Evolutionary conservation across 805 yeast species (phyloP).

Genomic region (Babjeviella inositovora): DNA sequence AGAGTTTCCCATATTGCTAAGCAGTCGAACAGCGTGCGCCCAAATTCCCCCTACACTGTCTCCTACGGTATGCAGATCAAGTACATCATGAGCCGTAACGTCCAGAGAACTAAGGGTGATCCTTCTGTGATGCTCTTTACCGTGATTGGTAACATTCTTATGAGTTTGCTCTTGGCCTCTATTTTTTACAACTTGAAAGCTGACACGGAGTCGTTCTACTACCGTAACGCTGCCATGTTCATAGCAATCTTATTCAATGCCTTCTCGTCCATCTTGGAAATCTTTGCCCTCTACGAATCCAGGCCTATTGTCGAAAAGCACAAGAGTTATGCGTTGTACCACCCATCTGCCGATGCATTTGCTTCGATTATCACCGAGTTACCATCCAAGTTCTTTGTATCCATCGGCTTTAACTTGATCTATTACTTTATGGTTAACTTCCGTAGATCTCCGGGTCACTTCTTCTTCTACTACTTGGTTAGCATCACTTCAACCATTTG

Average conservation of each 20-base stretch:
- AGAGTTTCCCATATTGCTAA: conserved; percentile 37
- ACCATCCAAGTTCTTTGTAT: conserved; percentile 27
- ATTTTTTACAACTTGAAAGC: conserved; percentile 33
- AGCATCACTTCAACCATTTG: conserved; percentile 23
- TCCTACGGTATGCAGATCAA: conserved; percentile 34
- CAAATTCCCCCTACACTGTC: conserved; percentile 33
- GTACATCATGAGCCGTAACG: conserved; percentile 25
- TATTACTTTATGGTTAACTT: conserved; percentile 39
- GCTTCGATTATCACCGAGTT: conserved; percentile 45
- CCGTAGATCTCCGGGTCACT: conserved; percentile 33
- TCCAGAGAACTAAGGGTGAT: conserved; percentile 32
- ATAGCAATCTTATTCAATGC: conserved; percentile 24
- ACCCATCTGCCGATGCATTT: conserved; percentile 48
- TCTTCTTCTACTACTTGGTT: conserved; percentile 33
- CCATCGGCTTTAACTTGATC: conserved; percentile 27
- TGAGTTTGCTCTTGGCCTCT: conserved; percentile 41
- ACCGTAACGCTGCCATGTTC: conserved; percentile 25
- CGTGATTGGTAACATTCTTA: conserved; percentile 24
- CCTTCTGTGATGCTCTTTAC: conserved; percentile 25
- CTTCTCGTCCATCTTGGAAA: conserved; percentile 24
- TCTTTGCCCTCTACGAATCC: conserved; percentile 21
- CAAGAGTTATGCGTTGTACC: conserved; percentile 37
- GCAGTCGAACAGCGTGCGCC: conserved; percentile 29
- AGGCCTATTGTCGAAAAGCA: conserved; percentile 47
- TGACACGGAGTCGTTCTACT: conserved; percentile 28